phyloP scores from a whole-genome alignment of 2,329 filamentous ascomycete species.

The Thielaviopsis musarum region DNA sequence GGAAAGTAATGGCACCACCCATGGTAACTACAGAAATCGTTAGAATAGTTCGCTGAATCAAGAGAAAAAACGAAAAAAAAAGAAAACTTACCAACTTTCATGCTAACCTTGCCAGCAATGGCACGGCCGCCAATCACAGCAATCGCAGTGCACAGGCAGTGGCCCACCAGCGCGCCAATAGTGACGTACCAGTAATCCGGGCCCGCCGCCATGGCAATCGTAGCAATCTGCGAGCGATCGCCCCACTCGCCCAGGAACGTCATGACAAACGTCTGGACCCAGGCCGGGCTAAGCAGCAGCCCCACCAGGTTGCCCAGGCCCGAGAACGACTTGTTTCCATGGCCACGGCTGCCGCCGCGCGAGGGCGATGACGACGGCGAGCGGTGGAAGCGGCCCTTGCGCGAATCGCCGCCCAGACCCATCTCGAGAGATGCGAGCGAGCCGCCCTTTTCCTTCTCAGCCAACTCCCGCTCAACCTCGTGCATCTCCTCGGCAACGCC shows the following conservation, averaged over 20 bases:
- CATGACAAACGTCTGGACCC: conserved; percentile 99
- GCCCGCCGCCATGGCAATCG: conserved; percentile 95
- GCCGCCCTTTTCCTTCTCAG: conserved; percentile 74
- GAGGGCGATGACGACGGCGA: conserved; percentile 48
- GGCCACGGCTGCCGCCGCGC: conserved; percentile 22
- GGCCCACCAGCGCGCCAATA: conserved; percentile 68
- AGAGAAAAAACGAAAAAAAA: conserved; percentile 13
- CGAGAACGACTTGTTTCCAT: conserved; percentile 26
- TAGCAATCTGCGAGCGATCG: conserved; percentile 92
- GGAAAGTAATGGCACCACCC: conserved; percentile 77
- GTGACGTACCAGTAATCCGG: conserved; percentile 99
- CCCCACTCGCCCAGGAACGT: conserved; percentile 98
- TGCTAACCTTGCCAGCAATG: conserved; percentile 82
- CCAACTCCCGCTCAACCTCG: conserved; percentile 84
- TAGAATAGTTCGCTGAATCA: not conserved
- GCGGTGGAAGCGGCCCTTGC: conserved; percentile 60
- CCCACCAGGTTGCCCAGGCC: conserved; percentile 78
- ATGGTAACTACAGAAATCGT: conserved; percentile 54
- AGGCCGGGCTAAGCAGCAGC: conserved; percentile 79
- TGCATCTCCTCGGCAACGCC: conserved; percentile 95
- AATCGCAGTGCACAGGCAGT: conserved; percentile 76
- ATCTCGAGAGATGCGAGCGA: conserved; percentile 58
- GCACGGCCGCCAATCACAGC: conserved; percentile 86
- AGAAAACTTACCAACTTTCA: conserved; percentile 71
- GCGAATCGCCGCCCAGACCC: conserved; percentile 55